Evolutionary conservation across 2,329 filamentous ascomycete genomes (phyloP), one percentile per base, ranked within the genome.

Genomic region (Colletotrichum karsti): DNA sequence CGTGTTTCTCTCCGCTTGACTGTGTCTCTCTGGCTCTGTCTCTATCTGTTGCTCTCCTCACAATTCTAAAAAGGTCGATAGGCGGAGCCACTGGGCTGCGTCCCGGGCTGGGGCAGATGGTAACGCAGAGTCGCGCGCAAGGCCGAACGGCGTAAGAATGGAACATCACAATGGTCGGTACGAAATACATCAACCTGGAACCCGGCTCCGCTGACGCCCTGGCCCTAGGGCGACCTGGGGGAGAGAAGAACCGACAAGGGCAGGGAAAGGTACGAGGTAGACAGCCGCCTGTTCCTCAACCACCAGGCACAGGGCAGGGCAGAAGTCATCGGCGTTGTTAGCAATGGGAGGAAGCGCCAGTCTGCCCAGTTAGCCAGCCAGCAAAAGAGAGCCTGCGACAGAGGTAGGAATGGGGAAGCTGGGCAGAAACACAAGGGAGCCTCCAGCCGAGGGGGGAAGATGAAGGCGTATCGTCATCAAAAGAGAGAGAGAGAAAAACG

Each of bases 381-480:
- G 42, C 42, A 46, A 12, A 7, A 7, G 30, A 15, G 13, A 41
- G 15, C 28, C 22, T 48, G 56, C n/a, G 33, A 33, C 22, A 39
- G 35, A 44, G 8, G 30, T 18, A 42, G 42, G 63, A n/a, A 53
- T 51, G 60, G 44, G 24, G 51, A 58, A 20, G 57, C 44, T 60
- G 57, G 48, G 41, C 57, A 66, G 57, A n/a, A n/a, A 62, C 53
- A 62, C 48, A 60, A 63, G 63, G 15, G 35, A 53, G 24, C 18
- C n/a, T 51, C 35, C n/a, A 50, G 30, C 53, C 24, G 37, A 37
- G 62, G 30, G 30, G 15, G 20, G 15, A 48, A 35, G 13, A 20
- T 18, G 28, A 51, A 58, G 51, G 59, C 46, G 59, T 55, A 20
- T 44, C 53, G 63, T 66, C 56, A 56, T 51, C 20, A 28, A 13